Evolutionary conservation across 495 filamentous ascomycete genomes (phyloP).

Genomic region (Penicillium waksmanii): DNA sequence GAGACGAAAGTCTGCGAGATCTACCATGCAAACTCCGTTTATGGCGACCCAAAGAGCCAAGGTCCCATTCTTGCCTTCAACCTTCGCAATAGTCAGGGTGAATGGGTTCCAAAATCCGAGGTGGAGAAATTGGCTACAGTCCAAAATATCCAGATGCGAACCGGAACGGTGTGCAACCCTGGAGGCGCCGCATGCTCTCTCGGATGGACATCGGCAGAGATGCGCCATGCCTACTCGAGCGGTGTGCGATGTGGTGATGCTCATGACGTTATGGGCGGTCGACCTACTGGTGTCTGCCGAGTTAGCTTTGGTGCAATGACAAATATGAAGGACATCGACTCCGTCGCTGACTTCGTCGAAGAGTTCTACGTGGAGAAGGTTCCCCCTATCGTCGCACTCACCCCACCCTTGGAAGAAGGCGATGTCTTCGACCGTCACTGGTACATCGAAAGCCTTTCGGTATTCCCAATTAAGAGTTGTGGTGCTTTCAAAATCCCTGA

Average conservation of each 20-base stretch:
- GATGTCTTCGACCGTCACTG: slow-evolving; percentile 30
- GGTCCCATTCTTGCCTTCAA: slow-evolving; percentile 89
- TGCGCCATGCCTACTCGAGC: slow-evolving; percentile 77
- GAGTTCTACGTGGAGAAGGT: slow-evolving; percentile 74
- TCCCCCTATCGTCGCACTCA: slow-evolving; percentile 27
- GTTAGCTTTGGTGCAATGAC: slow-evolving; percentile 89
- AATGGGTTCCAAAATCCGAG: slow-evolving; percentile 79
- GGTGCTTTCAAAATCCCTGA: slow-evolving; percentile 72
- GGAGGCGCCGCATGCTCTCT: slow-evolving; percentile 76
- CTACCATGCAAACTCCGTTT: slow-evolving; percentile 55
- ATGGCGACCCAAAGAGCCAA: slow-evolving; percentile 53
- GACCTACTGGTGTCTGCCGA: slow-evolving; percentile 84
- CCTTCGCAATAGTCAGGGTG: slow-evolving; percentile 63
- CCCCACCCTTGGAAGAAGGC: slow-evolving; percentile 23
- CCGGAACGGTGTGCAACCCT: slow-evolving; percentile 89
- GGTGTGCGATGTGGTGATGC: slow-evolving; percentile 81
- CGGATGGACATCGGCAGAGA: slow-evolving; percentile 72
- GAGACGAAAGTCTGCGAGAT: slow-evolving; percentile 65
- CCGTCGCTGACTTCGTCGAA: slow-evolving; percentile 68
- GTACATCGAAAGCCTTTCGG: slow-evolving; percentile 62
- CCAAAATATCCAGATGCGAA: slow-evolving; percentile 78
- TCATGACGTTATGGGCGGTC: slow-evolving; percentile 78
- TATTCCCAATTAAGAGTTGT: slow-evolving; percentile 91
- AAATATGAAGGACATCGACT: slow-evolving; percentile 71
- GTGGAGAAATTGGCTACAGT: slow-evolving; percentile 81